Evolutionary conservation across 345 rosid species (phyloP), one percentile per base, ranked within the genome.

Genomic region (Carallia pectinifolia): DNA sequence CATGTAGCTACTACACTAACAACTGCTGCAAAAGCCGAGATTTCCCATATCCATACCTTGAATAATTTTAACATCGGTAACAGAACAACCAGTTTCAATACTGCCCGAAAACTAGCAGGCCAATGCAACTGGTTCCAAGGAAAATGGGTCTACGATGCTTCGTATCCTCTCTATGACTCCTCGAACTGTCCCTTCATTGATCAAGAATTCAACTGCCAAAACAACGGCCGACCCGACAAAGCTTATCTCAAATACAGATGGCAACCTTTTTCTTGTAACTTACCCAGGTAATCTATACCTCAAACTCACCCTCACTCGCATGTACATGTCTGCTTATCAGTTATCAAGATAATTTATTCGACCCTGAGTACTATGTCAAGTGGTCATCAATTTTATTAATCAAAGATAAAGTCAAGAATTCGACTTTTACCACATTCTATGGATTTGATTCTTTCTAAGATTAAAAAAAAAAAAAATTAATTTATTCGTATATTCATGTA

Each of bases 161-260:
- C 84, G 0, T 86, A 83, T 55, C 90, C 90, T 19, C 89, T 81
- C 40, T 88, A 86, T 55, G 73, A 74, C 64, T 39, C 79, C 30
- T 77, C 77, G 18, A 77, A 27, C 31, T 88, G 93, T 44, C 93
- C 93, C 44, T 88, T 86, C 83, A 64, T 86, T 65, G 85, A 85
- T 59, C 71, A 83, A 7, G 65, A 85, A 58, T 88, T 88, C 82
- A 61, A 88, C 75, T 88, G 93, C 81, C 71, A 76, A 30, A 83
- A 74, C 58, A 77, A 81, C 61, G 93, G 93, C 29, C 81, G 93
- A 1, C 86, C 80, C 3, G 93, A 88, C 65, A 23, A 9, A 2
- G 53, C 47, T 27, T 88, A 86, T 72, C 85, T 80, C 68, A 86
- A 85, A 53, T 88, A 81, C 69, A 77, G 89, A 38, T 88, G 93